Evolutionary conservation across 768 basidiomycete genomes (phyloP), one percentile per base, ranked within the genome.

Genomic region (Sporobolomyces roseus): DNA sequence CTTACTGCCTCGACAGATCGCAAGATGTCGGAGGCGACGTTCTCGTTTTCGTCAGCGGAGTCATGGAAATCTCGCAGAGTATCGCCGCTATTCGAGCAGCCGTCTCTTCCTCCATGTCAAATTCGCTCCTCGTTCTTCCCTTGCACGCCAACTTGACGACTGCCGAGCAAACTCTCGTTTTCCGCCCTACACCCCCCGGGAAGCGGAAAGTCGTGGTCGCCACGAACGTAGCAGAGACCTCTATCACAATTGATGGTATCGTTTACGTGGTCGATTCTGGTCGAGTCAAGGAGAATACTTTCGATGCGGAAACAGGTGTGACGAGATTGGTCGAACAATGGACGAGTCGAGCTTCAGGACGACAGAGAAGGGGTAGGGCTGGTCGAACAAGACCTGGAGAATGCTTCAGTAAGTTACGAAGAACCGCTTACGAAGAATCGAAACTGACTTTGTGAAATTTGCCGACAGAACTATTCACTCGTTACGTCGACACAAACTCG

Each of bases 241-340:
- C 81, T 76, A 59, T 71, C 33, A 74, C 77, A 36, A 91, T 96
- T 63, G 88, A 93, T 74, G 90, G 94, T 72, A 90, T 96, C 30
- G 90, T 94, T 14, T 93, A 90, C 74, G 93, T 98, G 35, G 86
- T 97, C 50, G 94, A 98, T 75, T 84, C 89, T 0, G 93, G 85
- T 23, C 87, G 88, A 74, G 83, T 92, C 75, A 96, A 96, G 79
- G 90, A 93, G 78, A 85, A 89, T 75, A 84, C 86, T 21, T 97
- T 91, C 75, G 91, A 97, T 74, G 79, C 87, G 0, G 87, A 87
- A 46, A 84, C 82, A 2, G 85, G 88, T 30, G 80, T 96, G 72
- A 88, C 90, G 33, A 81, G 83, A 56, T 79, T 97, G n/a, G 84
- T 84, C 9, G 93, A 96, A 76, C 83, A 83, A 43, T 91, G 89